These are phyloP conservation scores for Auricularia cornea DNA, from an alignment of 768 basidiomycete genomes.

Conservation along the genomic window DNA sequence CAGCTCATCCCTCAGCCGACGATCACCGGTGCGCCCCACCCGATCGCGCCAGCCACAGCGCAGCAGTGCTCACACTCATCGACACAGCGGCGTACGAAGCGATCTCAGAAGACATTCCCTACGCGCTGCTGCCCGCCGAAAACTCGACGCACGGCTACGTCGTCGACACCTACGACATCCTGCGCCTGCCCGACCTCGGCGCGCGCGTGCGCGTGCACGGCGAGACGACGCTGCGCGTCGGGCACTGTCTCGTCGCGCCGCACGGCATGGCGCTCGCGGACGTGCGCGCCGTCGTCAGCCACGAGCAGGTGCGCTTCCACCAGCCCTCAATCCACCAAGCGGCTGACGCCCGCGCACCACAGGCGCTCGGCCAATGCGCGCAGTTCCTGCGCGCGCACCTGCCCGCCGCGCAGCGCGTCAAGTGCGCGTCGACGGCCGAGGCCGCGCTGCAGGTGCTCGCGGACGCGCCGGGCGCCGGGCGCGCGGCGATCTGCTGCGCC, in stretches of 20 bases:
- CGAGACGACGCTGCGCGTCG: constrained; percentile 48
- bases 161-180: constrained; percentile 60
- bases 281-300: constrained; percentile 57
- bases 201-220: constrained; percentile 47
- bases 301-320: constrained; percentile 54
- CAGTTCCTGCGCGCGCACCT: constrained; percentile 47
- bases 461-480: constrained; percentile 33
- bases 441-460: constrained; percentile 46
- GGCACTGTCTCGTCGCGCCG: constrained; percentile 62
- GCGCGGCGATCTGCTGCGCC: constrained; percentile 69
- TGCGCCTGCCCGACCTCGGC: constrained; percentile 37
- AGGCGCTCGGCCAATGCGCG: constrained; percentile 79
- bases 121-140: constrained; percentile 72
- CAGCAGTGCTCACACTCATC: not conserved
- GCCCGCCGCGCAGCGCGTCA: constrained; percentile 43
- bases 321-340: constrained; percentile 2
- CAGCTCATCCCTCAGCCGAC: not conserved
- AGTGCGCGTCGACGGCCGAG: constrained; percentile 62
- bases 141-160: constrained; percentile 71
- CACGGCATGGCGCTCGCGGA: constrained; percentile 47
- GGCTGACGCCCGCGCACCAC: not conserved
- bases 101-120: constrained; percentile 34
- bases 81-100: constrained; percentile 49
- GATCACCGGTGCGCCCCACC: constrained; percentile 1
- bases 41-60: not conserved